Percentiles rank a stretch among this genome's conserved stretches.
Evolutionary conservation across 495 filamentous ascomycete genomes (phyloP).

Genomic region (Aspergillus ellipticus): DNA sequence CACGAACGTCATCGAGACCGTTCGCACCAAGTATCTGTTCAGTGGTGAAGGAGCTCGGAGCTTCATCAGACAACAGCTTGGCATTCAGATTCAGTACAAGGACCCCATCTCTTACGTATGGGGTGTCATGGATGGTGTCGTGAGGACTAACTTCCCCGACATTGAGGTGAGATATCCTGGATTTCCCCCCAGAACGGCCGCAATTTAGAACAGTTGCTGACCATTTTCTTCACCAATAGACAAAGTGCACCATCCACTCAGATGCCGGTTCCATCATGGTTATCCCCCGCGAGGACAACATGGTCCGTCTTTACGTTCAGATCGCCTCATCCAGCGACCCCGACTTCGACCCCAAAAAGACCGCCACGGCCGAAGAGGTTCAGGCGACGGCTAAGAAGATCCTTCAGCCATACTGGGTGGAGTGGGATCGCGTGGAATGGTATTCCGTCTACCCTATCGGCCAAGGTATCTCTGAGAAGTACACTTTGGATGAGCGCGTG

Average conservation of each 20-base stretch:
- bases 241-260: conserved; percentile 81
- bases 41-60: conserved; percentile 63
- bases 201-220: neutral
- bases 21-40: conserved; percentile 63
- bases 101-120: conserved; percentile 64
- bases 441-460: conserved; percentile 63
- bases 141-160: conserved; percentile 81
- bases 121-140: conserved; percentile 85
- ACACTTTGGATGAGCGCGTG: conserved; percentile 52
- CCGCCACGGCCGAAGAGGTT: conserved; percentile 55
- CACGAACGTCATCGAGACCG: conserved; percentile 61
- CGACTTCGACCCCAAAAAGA: conserved; percentile 52
- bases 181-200: neutral
- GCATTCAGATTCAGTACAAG: conserved; percentile 57
- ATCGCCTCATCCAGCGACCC: conserved; percentile 60
- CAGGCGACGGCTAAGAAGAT: conserved; percentile 60
- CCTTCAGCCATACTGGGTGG: conserved; percentile 55
- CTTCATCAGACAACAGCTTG: conserved; percentile 57
- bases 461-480: conserved; percentile 60
- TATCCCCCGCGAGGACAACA: conserved; percentile 75
- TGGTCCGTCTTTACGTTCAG: conserved; percentile 74
- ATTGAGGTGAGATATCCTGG: conserved; percentile 49
- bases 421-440: conserved; percentile 55
- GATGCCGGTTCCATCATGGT: conserved; percentile 70
- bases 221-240: conserved; percentile 50